Evolutionary conservation across 2,329 filamentous ascomycete species (phyloP).

Genomic region (Cladophialophora chaetospira): DNA sequence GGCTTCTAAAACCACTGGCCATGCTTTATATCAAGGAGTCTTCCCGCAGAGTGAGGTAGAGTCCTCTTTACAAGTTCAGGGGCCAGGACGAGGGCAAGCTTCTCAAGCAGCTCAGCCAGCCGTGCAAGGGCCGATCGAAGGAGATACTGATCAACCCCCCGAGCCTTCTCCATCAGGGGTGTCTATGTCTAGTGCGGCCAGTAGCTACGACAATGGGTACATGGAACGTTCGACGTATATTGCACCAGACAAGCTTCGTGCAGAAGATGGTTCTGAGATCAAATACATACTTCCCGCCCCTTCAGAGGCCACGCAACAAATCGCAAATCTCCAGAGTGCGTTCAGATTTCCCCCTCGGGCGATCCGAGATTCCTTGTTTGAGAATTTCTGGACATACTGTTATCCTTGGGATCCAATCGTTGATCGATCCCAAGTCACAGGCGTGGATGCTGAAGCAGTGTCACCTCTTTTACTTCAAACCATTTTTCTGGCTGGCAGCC

Average conservation of each 20-base stretch:
- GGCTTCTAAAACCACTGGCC: not conserved
- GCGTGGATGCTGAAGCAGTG: not conserved
- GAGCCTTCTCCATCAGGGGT: slow-evolving; percentile 1
- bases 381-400: slow-evolving; percentile 45
- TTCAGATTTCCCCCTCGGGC: slow-evolving; percentile 16
- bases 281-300: not conserved
- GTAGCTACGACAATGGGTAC: slow-evolving; percentile 5
- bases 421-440: slow-evolving; percentile 32
- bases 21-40: not conserved
- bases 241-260: not conserved
- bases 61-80: not conserved
- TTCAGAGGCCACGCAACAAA: slow-evolving; percentile 25
- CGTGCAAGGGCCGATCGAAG: not conserved
- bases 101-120: not conserved
- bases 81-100: not conserved
- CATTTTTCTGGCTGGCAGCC: slow-evolving; percentile 46
- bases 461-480: slow-evolving; percentile 42
- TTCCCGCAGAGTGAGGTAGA: not conserved
- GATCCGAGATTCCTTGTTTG: slow-evolving; percentile 41
- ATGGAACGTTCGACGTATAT: slow-evolving; percentile 13
- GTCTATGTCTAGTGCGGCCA: not conserved
- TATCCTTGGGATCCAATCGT: slow-evolving; percentile 47
- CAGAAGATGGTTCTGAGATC: slow-evolving; percentile 6
- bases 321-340: slow-evolving; percentile 12
- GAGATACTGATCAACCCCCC: not conserved